These are phyloP conservation scores for Saccharomycopsis phalli DNA, from an alignment of 1,139 yeast genomes.

Conservation along the genomic window DNA sequence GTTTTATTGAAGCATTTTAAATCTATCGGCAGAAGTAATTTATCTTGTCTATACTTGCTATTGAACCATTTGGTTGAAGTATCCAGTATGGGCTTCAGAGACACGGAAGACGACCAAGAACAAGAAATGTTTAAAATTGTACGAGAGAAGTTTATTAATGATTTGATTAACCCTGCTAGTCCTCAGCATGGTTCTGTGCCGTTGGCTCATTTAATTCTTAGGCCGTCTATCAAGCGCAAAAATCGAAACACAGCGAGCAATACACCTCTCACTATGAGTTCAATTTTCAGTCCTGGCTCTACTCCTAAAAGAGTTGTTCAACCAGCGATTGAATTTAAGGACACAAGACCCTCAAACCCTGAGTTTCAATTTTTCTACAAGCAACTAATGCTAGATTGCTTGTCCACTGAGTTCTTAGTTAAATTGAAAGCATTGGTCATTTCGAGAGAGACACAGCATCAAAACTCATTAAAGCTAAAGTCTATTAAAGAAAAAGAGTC, in stretches of 20 bases:
- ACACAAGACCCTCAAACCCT: constrained; percentile 6
- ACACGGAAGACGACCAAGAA: constrained; percentile 3
- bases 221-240: constrained; percentile 6
- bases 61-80: constrained; percentile 20
- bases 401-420: constrained; percentile 2
- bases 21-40: constrained; percentile 25
- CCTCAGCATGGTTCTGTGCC: constrained; percentile 10
- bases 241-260: background rate
- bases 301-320: constrained; percentile 1
- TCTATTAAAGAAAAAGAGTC: constrained; percentile 15
- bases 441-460: constrained; percentile 12
- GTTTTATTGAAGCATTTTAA: constrained; percentile 20
- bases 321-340: background rate
- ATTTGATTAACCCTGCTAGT: constrained; percentile 8
- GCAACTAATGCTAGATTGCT: constrained; percentile 11
- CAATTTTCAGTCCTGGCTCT: constrained; percentile 5
- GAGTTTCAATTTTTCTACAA: constrained; percentile 16
- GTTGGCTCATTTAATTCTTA: constrained; percentile 13
- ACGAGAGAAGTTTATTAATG: constrained; percentile 14
- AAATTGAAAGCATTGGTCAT: constrained; percentile 4
- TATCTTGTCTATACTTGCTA: constrained; percentile 22
- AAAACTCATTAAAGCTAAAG: constrained; percentile 8
- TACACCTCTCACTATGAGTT: background rate
- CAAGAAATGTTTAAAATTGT: constrained; percentile 9
- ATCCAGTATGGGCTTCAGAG: constrained; percentile 9